phyloP scores from a whole-genome alignment of 768 basidiomycete genomes.

The Lyophyllum shimeji region DNA sequence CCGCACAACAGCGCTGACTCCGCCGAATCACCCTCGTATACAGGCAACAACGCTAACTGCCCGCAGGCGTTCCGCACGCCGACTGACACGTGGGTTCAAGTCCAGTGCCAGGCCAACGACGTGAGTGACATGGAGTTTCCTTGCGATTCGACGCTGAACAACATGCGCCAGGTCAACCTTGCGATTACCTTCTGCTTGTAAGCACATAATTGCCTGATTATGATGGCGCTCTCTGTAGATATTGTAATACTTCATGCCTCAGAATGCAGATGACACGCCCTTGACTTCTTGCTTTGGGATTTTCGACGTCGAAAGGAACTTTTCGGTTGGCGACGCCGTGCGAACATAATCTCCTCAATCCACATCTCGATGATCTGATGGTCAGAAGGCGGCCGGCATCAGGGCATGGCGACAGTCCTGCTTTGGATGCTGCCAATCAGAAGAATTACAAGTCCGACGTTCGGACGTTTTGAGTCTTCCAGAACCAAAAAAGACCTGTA shows the following conservation, averaged over 20 bases:
- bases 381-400: no score
- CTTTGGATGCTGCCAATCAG: no score
- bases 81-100: conserved; percentile 35
- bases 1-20: neutral
- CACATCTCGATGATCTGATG: no score
- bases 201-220: neutral
- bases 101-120: conserved; percentile 20
- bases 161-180: conserved; percentile 7
- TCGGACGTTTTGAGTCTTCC: no score
- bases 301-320: no score
- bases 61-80: conserved; percentile 35
- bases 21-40: neutral
- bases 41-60: conserved; percentile 36
- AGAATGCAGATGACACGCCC: neutral
- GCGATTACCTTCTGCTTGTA: conserved; percentile 19
- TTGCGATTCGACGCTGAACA: neutral
- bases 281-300: neutral
- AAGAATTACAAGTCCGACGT: no score
- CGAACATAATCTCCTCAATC: no score
- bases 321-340: no score
- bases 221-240: neutral
- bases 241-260: neutral
- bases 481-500: no score
- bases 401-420: no score
- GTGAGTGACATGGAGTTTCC: neutral